Conservation (phyloP, 2,329 filamentous ascomycete genomes). For the Aspergillus luchuensis region DNA sequence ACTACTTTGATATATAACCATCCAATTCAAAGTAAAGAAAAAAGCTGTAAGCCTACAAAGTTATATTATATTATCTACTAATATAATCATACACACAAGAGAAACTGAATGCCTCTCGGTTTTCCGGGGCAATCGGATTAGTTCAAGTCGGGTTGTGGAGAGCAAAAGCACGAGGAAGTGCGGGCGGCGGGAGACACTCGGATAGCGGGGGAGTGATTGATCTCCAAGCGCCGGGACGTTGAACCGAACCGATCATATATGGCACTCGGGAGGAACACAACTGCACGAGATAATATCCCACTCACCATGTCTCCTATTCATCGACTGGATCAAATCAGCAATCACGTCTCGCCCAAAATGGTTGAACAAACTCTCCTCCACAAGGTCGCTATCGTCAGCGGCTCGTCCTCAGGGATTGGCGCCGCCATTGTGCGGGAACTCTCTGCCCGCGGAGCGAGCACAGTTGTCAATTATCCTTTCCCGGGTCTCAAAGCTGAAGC, state of each 20-base stretch:
- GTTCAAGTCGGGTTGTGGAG: neutral
- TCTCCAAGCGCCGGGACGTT: neutral
- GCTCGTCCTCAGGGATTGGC: conserved; percentile 28
- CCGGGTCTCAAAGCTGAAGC: conserved; percentile 26
- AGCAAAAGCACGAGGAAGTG: too few relatives aligned
- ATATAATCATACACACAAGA: too few relatives aligned
- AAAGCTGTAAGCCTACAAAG: too few relatives aligned
- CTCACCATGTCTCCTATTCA: neutral
- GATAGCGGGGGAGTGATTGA: too few relatives aligned
- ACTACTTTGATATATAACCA: too few relatives aligned
- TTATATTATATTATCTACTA: too few relatives aligned
- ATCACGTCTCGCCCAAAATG: neutral
- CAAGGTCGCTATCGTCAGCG: conserved; percentile 30
- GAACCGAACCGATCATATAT: neutral
- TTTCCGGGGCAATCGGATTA: neutral
- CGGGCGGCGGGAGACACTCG: too few relatives aligned
- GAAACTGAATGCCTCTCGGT: too few relatives aligned
- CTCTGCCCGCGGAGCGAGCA: conserved; percentile 48
- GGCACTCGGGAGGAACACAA: neutral
- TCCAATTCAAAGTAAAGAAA: too few relatives aligned
- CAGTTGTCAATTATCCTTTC: conserved; percentile 55
- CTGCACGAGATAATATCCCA: neutral
- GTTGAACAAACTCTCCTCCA: conserved; percentile 6
- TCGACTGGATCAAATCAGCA: neutral
- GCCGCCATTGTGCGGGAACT: conserved; percentile 39